Evolutionary conservation across 345 rosid species (phyloP).

Genomic region (Lagerstroemia speciosa): DNA sequence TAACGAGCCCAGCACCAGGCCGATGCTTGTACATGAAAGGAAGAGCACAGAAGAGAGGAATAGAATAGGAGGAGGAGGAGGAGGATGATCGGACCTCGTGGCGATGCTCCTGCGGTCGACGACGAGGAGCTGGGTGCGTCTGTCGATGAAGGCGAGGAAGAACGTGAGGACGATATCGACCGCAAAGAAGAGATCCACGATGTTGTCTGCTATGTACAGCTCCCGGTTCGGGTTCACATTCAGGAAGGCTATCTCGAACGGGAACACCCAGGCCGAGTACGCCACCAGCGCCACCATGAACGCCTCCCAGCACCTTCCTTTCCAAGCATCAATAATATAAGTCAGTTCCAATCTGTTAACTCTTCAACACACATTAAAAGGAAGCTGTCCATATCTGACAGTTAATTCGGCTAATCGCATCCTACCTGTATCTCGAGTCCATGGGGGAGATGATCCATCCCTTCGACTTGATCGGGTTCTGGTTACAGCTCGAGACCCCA

Average conservation of each 20-base stretch:
- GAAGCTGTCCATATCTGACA: background rate
- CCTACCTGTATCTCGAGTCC: slow-evolving; percentile 83
- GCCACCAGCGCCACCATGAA: slow-evolving; percentile 76
- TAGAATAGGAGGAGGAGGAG: background rate
- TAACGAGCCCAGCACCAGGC: too few relatives aligned
- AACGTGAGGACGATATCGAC: slow-evolving; percentile 72
- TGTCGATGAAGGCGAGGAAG: slow-evolving; percentile 65
- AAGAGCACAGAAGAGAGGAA: background rate
- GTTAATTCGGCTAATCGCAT: background rate
- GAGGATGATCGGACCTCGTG: slow-evolving; percentile 44
- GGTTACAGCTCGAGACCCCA: slow-evolving; percentile 58
- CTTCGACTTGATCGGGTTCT: slow-evolving; percentile 27
- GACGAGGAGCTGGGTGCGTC: slow-evolving; percentile 62
- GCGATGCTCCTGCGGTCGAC: slow-evolving; percentile 52
- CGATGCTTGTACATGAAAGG: too few relatives aligned
- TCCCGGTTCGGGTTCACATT: slow-evolving; percentile 24
- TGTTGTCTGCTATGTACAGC: slow-evolving; percentile 55
- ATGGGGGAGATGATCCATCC: slow-evolving; percentile 70
- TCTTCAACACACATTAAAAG: too few relatives aligned
- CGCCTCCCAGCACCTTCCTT: slow-evolving; percentile 70
- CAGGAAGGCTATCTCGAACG: slow-evolving; percentile 71
- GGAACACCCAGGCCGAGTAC: slow-evolving; percentile 82
- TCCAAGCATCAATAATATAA: too few relatives aligned
- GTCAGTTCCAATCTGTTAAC: too few relatives aligned
- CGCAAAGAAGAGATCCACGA: slow-evolving; percentile 73